Evolutionary conservation across 2,329 filamentous ascomycete species (phyloP), one percentile per base, ranked within the genome.

Genomic region (Achaetomium macrosporum): DNA sequence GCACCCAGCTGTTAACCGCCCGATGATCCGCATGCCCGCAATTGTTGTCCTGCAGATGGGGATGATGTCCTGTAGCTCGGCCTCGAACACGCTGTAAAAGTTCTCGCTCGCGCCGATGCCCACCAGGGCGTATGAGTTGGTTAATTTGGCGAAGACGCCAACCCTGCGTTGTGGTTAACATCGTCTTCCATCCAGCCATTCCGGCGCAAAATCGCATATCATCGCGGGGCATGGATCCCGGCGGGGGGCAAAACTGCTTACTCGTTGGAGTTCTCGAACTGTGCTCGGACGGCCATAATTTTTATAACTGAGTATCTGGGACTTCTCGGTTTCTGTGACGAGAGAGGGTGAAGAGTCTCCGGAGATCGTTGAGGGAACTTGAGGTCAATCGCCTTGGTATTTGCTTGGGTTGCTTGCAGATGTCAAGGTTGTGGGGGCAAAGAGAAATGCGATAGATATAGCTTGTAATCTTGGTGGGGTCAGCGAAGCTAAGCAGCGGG

Each of bases 1-100:
- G 66, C 78, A 88, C 85, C 89, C 93, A 69, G 92, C 88, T 63
- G 93, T 97, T 75, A 99, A 81, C 63, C 93, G 86, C 55, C 93
- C 93, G 67, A 99, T 87, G 71, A 99, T 99, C 66, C 93, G 83
- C 37, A 92, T 97, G 63, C 93, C 93, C 58, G 91, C 91, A 70
- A 99, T 97, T 54, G 92, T 96, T 63, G 90, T 91, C 74, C 93
- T 89, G 73, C 90, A 93, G 71, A 96, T 96, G 63, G 93, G 93
- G 65, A 99, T 92, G 59, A 96, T 84, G 76, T 97, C 93, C 77
- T 95, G 90, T 57, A 99, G 81, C 77, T 99, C 93, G 59, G 92
- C 86, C 79, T 99, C 93, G 76, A 99, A 97, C 70, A 97, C 83
- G 77, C 89, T 91, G 84, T 97, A 97, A 74, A 99, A 99, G 82